Percentiles rank a stretch among this genome's conserved stretches.
Evolutionary conservation across 78 protist genomes (phyloP).

Genomic region (Dictyostelium brefeldianum): DNA sequence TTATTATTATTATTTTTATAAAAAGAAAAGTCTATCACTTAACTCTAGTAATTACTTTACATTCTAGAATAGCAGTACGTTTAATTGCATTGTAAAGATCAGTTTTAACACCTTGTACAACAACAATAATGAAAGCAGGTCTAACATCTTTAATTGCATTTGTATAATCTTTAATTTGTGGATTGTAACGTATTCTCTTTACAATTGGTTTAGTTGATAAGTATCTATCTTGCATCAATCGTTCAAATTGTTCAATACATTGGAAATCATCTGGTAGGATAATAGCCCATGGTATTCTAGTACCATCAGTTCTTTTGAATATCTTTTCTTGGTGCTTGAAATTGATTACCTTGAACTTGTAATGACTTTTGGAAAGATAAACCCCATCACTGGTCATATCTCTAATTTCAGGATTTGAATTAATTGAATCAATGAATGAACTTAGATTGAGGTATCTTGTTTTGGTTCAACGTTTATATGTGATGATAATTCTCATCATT

Average conservation of each 20-base stretch:
- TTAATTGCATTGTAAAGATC: background rate
- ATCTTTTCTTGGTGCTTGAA: background rate
- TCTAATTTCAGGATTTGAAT: background rate
- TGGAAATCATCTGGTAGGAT: background rate
- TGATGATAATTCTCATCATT: background rate
- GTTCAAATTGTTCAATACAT: background rate
- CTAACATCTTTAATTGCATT: background rate
- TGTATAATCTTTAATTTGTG: background rate
- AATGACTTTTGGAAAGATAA: background rate
- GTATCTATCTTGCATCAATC: background rate
- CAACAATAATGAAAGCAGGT: background rate
- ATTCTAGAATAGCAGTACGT: slow-evolving; percentile 13
- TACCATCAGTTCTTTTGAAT: no score
- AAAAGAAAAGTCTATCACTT: background rate
- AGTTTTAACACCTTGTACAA: background rate
- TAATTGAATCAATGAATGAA: background rate
- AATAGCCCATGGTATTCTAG: background rate
- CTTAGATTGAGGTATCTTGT: background rate
- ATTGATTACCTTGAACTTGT: background rate
- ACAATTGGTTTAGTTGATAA: background rate
- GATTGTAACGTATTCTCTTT: background rate
- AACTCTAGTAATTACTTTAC: background rate
- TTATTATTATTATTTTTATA: background rate
- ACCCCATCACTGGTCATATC: slow-evolving; percentile 4
- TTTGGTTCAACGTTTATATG: background rate